Evolutionary conservation across 345 rosid species (phyloP).

Genomic region (Punica granatum): DNA sequence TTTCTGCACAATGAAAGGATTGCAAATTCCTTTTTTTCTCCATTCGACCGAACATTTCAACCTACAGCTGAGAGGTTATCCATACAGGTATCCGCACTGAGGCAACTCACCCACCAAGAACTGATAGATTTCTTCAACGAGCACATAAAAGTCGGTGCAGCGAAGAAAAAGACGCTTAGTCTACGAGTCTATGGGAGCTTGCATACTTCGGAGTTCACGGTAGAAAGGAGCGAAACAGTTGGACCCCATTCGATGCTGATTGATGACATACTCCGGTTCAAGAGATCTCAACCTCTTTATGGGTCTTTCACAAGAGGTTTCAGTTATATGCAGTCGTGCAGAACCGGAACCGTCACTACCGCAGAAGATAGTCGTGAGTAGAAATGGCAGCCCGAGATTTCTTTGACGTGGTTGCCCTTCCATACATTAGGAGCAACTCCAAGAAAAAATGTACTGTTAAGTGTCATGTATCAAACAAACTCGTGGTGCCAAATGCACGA

Average conservation of each 20-base stretch:
- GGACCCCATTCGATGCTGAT: conserved; percentile 29
- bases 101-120: conserved; percentile 54
- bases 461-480: not conserved
- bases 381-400: not conserved
- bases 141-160: conserved; percentile 53
- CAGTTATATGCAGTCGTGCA: not conserved
- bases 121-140: conserved; percentile 60
- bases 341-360: not conserved
- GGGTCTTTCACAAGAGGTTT: conserved; percentile 35
- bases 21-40: not conserved
- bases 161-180: conserved; percentile 49
- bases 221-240: conserved; percentile 31
- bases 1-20: too few relatives aligned
- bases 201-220: conserved; percentile 37
- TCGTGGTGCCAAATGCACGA: not conserved
- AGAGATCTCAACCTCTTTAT: conserved; percentile 65
- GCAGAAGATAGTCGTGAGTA: not conserved
- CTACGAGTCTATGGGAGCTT: conserved; percentile 51
- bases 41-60: not conserved
- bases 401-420: too few relatives aligned
- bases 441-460: not conserved
- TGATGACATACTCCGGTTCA: conserved; percentile 60
- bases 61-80: conserved; percentile 4
- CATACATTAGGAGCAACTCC: not conserved
- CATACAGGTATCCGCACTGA: conserved; percentile 54